Conservation (phyloP, 1,284 basidiomycete genomes). For the Dichomitus squalens region DNA sequence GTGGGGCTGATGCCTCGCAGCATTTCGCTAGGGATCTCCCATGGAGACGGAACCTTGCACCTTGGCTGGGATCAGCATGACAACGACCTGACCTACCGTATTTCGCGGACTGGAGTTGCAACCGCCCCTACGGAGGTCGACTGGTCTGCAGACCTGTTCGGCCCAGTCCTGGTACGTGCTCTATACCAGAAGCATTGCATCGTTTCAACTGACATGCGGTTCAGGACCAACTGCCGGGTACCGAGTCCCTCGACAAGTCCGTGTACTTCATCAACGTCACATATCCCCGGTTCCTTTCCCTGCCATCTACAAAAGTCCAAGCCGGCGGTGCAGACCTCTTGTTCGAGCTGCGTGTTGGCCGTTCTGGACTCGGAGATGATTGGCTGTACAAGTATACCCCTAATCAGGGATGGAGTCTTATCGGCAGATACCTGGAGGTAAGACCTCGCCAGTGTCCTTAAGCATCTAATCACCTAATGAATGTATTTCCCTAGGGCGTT, state of each 20-base stretch:
- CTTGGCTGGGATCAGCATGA: conserved; percentile 47
- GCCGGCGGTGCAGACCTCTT: conserved; percentile 33
- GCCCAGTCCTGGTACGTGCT: conserved; percentile 23
- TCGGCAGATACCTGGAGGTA: conserved; percentile 41
- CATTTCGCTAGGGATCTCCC: conserved; percentile 45
- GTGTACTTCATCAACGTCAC: conserved; percentile 42
- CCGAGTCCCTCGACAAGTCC: conserved; percentile 38
- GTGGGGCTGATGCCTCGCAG: conserved; percentile 19
- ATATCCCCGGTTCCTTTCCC: conserved; percentile 43
- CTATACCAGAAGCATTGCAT: background rate
- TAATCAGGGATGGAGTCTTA: conserved; percentile 34
- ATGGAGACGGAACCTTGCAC: conserved; percentile 44
- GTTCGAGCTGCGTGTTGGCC: conserved; percentile 43
- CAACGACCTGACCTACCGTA: conserved; percentile 42
- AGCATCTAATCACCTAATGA: background rate
- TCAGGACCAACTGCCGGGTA: conserved; percentile 41
- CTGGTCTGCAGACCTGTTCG: conserved; percentile 35
- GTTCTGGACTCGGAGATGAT: conserved; percentile 45
- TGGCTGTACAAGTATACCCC: conserved; percentile 45
- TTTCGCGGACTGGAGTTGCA: conserved; percentile 37
- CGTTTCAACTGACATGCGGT: background rate
- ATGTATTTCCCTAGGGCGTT: conserved; percentile 30
- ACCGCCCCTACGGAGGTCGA: conserved; percentile 29
- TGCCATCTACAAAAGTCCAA: conserved; percentile 21
- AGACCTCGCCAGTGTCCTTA: too few species aligned